Evolutionary conservation across 176 grass and related monocot genomes (phyloP), one percentile per base, ranked within the genome.

Genomic region (Dendrocalamus sinicus): DNA sequence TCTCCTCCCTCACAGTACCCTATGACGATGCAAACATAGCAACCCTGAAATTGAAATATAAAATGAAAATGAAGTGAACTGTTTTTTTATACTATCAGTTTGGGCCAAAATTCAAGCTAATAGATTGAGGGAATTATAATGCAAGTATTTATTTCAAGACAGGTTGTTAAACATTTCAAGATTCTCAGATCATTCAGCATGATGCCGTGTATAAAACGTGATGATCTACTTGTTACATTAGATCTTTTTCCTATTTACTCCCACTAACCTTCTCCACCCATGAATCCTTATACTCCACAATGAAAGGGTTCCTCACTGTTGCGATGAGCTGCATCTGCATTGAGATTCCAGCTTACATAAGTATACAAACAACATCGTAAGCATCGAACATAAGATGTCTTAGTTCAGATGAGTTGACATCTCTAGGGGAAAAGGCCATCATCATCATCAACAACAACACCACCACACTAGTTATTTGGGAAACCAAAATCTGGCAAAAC

Each of bases 221-320:
- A 41, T 61, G 12, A 62, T 62, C n/a, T 16, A n/a, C 9, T 57
- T 35, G 17, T n/a, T 12, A 32, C n/a, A 73, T 43, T 74, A 47
- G 41, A 9, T 74, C 26, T 3, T 47, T 58, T 50, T 59, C 47
- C 53, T 50, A 30, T 41, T 64, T 78, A 70, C 54, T 72, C 32
- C 10, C 53, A 30, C 89, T 45, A 80, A 94, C 94, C 92, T 97
- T 97, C 52, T 97, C 92, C 19, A 97, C 94, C 94, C 94, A 97
- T 32, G 94, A 97, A 85, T 97, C 94, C 88, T 97, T 94, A 74
- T 97, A 91, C 41, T 97, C 92, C 48, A 97, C 94, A 77, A 97
- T 94, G 77, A 97, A 97, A 69, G 94, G 94, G 74, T 97, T 94
- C 73, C 88, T 90, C 46, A 97, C 92, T 69, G 86, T 89, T 63